A percentile compares a stretch with the other conserved stretches of the same genome.
These are phyloP conservation scores for Kurtzmaniella quercitrusa DNA, from an alignment of 1,139 yeast species.

Conservation along the genomic window DNA sequence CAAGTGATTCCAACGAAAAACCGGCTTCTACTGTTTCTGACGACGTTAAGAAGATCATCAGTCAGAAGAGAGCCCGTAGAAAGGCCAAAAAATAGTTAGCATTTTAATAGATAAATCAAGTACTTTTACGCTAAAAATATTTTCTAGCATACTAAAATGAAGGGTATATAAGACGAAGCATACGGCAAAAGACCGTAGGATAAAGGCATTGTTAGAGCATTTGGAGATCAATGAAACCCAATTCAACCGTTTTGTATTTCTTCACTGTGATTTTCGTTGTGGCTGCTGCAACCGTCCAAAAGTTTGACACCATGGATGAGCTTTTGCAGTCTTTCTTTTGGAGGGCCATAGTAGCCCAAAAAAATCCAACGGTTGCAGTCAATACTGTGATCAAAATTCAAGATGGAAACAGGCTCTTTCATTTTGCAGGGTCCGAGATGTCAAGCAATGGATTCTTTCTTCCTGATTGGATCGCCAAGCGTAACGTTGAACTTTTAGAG, in stretches of 20 bases:
- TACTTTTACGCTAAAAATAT: not conserved
- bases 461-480: conserved; percentile 1
- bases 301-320: conserved; percentile 10
- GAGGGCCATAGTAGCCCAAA: conserved; percentile 11
- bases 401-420: conserved; percentile 12
- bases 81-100: conserved; percentile 33
- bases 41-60: conserved; percentile 59
- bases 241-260: not conserved
- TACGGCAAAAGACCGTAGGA: too few species aligned
- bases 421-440: conserved; percentile 13
- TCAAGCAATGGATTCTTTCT: not conserved
- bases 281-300: not conserved
- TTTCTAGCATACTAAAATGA: not conserved
- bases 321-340: conserved; percentile 14
- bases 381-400: conserved; percentile 13
- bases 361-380: conserved; percentile 11
- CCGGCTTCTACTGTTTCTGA: conserved; percentile 42
- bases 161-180: not conserved
- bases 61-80: conserved; percentile 67
- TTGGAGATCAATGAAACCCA: too few species aligned
- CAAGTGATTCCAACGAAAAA: conserved; percentile 14
- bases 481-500: conserved; percentile 14
- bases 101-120: not conserved
- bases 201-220: too few species aligned
- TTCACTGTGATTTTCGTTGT: not conserved